A percentile compares a stretch with the other conserved stretches of the same genome.
phyloP scores from a whole-genome alignment of 768 basidiomycete genomes.

The Tephrocybe sp. region DNA sequence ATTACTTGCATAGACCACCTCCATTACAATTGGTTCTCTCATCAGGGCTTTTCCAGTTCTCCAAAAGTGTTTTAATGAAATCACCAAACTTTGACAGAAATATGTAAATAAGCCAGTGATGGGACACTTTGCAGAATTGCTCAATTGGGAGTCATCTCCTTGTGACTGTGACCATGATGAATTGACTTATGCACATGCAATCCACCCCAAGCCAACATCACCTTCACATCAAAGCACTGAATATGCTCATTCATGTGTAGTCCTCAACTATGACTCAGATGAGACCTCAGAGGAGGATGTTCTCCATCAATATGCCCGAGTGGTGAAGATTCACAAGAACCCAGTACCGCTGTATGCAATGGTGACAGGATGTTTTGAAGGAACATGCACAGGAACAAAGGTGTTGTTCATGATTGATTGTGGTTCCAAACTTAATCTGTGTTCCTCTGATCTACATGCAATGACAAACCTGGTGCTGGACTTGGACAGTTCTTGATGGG shows the following conservation, averaged over 20 bases:
- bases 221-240: no score
- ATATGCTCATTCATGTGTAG: neutral
- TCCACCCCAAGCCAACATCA: neutral
- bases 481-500: conserved; percentile 23
- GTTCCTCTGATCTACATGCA: conserved; percentile 7
- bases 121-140: neutral
- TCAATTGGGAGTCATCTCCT: neutral
- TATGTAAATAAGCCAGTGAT: conserved; percentile 10
- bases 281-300: neutral
- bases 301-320: conserved; percentile 6
- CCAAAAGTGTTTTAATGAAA: conserved; percentile 7
- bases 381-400: conserved; percentile 5
- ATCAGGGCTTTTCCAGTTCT: neutral
- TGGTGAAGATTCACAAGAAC: conserved; percentile 2
- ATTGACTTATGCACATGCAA: neutral
- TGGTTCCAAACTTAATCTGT: conserved; percentile 25
- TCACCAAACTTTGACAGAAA: conserved; percentile 10
- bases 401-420: conserved; percentile 21
- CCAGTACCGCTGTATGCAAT: conserved; percentile 11
- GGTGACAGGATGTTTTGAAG: conserved; percentile 13
- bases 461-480: conserved; percentile 12
- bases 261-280: neutral
- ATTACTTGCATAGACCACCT: neutral
- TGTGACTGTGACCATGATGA: neutral
- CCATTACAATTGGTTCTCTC: neutral